These are phyloP conservation scores for Linum tenue DNA, from an alignment of 345 rosid species.

Conservation along the genomic window DNA sequence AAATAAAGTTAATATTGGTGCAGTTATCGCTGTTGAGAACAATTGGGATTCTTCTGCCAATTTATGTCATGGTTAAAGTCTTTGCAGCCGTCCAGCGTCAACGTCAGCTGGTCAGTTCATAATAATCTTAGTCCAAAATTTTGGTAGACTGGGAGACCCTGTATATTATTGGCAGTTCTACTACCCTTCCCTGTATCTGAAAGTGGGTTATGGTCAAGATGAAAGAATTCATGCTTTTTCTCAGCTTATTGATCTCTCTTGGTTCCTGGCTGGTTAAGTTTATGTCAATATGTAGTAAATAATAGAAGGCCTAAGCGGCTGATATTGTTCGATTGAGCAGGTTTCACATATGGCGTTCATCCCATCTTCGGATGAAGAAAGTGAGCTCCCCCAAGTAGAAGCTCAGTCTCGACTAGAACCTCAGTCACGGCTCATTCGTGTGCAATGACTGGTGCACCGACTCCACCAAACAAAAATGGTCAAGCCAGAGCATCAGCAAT, in stretches of 20 bases:
- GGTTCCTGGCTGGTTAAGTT: too few species aligned
- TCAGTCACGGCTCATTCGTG: conserved; percentile 18
- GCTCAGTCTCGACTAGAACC: conserved; percentile 19
- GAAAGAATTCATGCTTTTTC: not conserved
- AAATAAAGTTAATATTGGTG: conserved; percentile 8
- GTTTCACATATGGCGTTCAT: conserved; percentile 17
- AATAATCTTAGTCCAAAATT: not conserved
- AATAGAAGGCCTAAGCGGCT: not conserved
- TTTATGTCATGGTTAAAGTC: conserved; percentile 46
- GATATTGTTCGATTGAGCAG: conserved; percentile 8
- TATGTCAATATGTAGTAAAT: not conserved
- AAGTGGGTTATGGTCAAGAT: not conserved
- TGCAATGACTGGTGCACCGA: conserved; percentile 5
- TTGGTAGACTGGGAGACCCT: not conserved
- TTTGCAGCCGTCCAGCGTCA: conserved; percentile 38
- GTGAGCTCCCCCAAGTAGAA: conserved; percentile 26
- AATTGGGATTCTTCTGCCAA: conserved; percentile 54
- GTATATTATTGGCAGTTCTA: not conserved
- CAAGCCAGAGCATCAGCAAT: not conserved
- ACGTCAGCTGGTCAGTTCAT: conserved; percentile 26
- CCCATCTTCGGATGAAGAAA: conserved; percentile 35
- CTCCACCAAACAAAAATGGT: not conserved
- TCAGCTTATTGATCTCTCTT: not conserved
- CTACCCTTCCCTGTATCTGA: not conserved
- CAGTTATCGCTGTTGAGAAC: conserved; percentile 52